Base-by-base conservation (phyloP, 805 yeast species). In the Saturnispora hagleri region DNA sequence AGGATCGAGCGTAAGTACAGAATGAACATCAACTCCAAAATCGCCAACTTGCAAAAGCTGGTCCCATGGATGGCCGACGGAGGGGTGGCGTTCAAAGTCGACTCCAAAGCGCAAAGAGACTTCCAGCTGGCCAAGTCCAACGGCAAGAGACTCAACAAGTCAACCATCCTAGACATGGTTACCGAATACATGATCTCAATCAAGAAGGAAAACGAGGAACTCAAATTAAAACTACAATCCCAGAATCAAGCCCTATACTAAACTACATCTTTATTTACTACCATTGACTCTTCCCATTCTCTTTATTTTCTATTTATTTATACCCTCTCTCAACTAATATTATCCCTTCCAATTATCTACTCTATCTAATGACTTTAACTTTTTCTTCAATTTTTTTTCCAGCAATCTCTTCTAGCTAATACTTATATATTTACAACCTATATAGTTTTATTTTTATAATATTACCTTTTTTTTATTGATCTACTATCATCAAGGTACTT, bases 1-100 rank as follows among this genome's bases (percentile, higher is more conserved):
- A 80, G 79, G 65, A 82, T 84, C 55, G 89, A 84, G 61, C 81
- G 83, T 62, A 75, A 82, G 53, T 83, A 84, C 64, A 71, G 89
- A 62, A 82, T 81, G 55, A 84, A 83, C 63, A 82, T 84, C 63
- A 83, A 83, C 62, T 79, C 85, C 15, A 83, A 82, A 62, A 84
- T 84, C 52, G 85, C 86, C 4, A 81, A 81, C 34, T 66, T 83
- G 50, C 86, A 82, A 61, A 76, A 75, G 58, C 72, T 83, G 22
- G 82, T 84, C 35, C 89, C 89, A 9, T 79, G 84, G 80, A 78
- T 82, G 51, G 77, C 82, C 3, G 66, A 72, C 47, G 86, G 81
- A 54, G 77, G 77, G 56, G 77, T 84, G 3, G 84, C 85, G 0
- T 81, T 81, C 61, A 40, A 27, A 59, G 72, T 81, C 59, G 84